phyloP scores from a whole-genome alignment of 2,329 filamentous ascomycete species.

The Meredithiella fracta region DNA sequence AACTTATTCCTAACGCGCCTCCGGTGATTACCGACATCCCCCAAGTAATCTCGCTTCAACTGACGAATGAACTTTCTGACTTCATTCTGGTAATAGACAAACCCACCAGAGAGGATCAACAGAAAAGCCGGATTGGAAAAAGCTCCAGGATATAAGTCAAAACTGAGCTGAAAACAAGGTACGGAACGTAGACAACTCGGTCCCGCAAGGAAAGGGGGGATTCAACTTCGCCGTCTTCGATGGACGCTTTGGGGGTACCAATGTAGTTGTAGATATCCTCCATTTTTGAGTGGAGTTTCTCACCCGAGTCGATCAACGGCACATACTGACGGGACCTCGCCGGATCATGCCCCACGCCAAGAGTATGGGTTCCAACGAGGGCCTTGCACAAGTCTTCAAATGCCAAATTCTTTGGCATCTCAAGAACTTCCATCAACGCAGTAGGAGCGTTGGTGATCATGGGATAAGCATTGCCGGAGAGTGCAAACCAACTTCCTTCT shows the following conservation, averaged over 20 bases:
- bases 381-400: slow-evolving; percentile 37
- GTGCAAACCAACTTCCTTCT: slow-evolving; percentile 80
- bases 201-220: slow-evolving; percentile 29
- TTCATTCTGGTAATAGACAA: slow-evolving; percentile 32
- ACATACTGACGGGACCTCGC: slow-evolving; percentile 22
- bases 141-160: slow-evolving; percentile 30
- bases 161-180: slow-evolving; percentile 21
- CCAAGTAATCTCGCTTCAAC: slow-evolving; percentile 7
- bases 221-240: slow-evolving; percentile 18
- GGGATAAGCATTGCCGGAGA: slow-evolving; percentile 76
- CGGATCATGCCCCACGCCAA: slow-evolving; percentile 27
- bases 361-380: slow-evolving; percentile 55
- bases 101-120: slow-evolving; percentile 26
- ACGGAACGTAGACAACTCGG: slow-evolving; percentile 33
- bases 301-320: slow-evolving; percentile 23
- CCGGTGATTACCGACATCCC: slow-evolving; percentile 9
- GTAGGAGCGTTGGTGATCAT: slow-evolving; percentile 54
- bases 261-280: slow-evolving; percentile 19
- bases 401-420: slow-evolving; percentile 20
- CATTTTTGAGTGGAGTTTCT: slow-evolving; percentile 15
- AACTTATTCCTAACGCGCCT: slow-evolving; percentile 9
- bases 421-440: slow-evolving; percentile 34
- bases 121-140: slow-evolving; percentile 38
- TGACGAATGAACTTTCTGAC: slow-evolving; percentile 22
- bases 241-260: slow-evolving; percentile 20